A percentile compares a stretch with the other conserved stretches of the same genome.
These are phyloP conservation scores for Amaranthus palmeri DNA, from an alignment of 148 eudicot species.

Conservation along the genomic window DNA sequence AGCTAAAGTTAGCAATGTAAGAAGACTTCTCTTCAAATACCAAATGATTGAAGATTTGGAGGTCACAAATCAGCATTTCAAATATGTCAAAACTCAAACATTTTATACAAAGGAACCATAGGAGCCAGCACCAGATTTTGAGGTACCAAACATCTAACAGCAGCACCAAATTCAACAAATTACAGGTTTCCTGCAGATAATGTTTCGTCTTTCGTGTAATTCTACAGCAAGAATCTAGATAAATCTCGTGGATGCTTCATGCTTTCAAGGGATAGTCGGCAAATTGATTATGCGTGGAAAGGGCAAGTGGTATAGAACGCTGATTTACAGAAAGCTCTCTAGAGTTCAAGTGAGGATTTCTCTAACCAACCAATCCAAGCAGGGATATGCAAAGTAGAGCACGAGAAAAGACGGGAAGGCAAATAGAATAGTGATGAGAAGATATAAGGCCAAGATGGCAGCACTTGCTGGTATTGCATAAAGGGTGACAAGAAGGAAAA, in stretches of 20 bases:
- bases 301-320: not conserved
- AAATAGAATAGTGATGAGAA: conserved; percentile 52
- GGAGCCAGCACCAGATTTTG: not conserved
- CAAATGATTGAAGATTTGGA: conserved; percentile 7
- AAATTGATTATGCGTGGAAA: conserved; percentile 11
- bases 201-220: conserved; percentile 1
- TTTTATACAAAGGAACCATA: conserved; percentile 1
- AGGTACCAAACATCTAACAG: not conserved
- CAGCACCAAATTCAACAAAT: not conserved
- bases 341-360: conserved; percentile 43
- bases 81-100: conserved; percentile 4
- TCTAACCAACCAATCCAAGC: conserved; percentile 57
- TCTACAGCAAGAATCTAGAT: not conserved
- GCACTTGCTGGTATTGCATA: conserved; percentile 69
- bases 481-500: conserved; percentile 53
- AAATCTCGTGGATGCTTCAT: not conserved
- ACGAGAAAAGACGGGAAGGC: conserved; percentile 60
- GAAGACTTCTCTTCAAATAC: not conserved
- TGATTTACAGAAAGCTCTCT: conserved; percentile 1
- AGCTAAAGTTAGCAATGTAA: not conserved
- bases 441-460: conserved; percentile 50
- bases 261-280: conserved; percentile 13
- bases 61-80: not conserved
- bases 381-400: conserved; percentile 58
- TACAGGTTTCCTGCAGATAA: conserved; percentile 2